phyloP scores from a whole-genome alignment of 495 filamentous ascomycete species.

The Aspergillus wentii region DNA sequence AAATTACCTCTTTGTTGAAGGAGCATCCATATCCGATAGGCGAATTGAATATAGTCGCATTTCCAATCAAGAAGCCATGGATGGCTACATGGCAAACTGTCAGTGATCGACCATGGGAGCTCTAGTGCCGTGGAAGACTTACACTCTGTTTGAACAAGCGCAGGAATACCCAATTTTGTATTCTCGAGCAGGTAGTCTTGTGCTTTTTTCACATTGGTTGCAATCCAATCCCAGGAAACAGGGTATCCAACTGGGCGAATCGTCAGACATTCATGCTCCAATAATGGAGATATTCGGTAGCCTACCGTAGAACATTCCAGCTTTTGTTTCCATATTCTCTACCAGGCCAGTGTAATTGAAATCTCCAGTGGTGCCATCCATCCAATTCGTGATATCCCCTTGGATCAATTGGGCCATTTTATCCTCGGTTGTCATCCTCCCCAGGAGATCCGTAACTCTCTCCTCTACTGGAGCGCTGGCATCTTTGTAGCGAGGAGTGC shows the following conservation, averaged over 20 bases:
- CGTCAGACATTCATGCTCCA: not conserved
- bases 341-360: constrained; percentile 62
- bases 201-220: constrained; percentile 51
- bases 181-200: constrained; percentile 62
- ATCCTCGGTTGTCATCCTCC: constrained; percentile 65
- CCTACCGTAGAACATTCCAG: constrained; percentile 58
- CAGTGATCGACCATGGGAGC: no score
- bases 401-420: constrained; percentile 65
- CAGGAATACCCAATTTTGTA: constrained; percentile 63
- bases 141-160: constrained; percentile 65
- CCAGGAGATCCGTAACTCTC: constrained; percentile 58
- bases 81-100: constrained; percentile 45
- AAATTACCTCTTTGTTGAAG: constrained; percentile 50
- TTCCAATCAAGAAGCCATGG: constrained; percentile 63
- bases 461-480: constrained; percentile 53
- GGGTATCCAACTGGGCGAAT: constrained; percentile 51
- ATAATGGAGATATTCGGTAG: not conserved
- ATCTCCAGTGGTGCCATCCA: constrained; percentile 50
- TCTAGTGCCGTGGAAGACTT: no score
- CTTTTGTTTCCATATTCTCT: constrained; percentile 57
- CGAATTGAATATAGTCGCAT: constrained; percentile 72
- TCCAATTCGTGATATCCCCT: constrained; percentile 67
- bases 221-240: constrained; percentile 56
- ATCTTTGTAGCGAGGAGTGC: constrained; percentile 58
- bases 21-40: constrained; percentile 66